Conservation (phyloP, 768 basidiomycete genomes). For the Tulasnella sp. region DNA sequence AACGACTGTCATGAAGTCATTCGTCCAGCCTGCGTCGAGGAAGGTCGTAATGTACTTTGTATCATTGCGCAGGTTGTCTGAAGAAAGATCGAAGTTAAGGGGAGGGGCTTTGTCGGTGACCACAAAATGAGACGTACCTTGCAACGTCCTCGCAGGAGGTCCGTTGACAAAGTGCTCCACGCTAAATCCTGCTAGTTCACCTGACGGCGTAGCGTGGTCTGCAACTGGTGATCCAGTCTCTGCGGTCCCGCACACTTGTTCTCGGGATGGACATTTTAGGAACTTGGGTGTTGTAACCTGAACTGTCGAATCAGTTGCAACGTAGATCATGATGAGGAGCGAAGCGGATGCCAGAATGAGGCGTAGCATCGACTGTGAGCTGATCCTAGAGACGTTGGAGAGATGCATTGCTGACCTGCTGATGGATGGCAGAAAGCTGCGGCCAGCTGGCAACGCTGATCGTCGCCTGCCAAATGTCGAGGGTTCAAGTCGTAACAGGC, state of each 20-base stretch:
- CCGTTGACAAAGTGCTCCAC: slow-evolving; percentile 7
- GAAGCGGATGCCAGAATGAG: not conserved
- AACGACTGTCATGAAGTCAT: not conserved
- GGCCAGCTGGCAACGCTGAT: no score
- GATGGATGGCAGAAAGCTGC: not conserved
- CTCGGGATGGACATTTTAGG: not conserved
- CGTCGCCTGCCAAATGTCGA: no score
- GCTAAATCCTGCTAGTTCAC: not conserved
- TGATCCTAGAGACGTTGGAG: not conserved
- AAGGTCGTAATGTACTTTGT: slow-evolving; percentile 7
- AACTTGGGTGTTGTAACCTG: not conserved
- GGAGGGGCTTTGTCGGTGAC: not conserved
- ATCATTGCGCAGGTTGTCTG: slow-evolving; percentile 12
- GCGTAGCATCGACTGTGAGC: not conserved
- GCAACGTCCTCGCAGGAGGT: not conserved
- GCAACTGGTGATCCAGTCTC: not conserved
- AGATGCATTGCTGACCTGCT: not conserved
- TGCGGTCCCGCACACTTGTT: not conserved
- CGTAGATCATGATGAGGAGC: not conserved
- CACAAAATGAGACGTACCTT: not conserved
- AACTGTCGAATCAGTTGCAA: not conserved
- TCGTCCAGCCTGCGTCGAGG: slow-evolving; percentile 2
- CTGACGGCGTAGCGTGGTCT: not conserved
- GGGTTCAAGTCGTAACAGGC: no score
- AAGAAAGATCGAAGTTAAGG: not conserved